Evolutionary conservation across 805 yeast species (phyloP), one percentile per base, ranked within the genome.

Genomic region (Candida morakotiae): DNA sequence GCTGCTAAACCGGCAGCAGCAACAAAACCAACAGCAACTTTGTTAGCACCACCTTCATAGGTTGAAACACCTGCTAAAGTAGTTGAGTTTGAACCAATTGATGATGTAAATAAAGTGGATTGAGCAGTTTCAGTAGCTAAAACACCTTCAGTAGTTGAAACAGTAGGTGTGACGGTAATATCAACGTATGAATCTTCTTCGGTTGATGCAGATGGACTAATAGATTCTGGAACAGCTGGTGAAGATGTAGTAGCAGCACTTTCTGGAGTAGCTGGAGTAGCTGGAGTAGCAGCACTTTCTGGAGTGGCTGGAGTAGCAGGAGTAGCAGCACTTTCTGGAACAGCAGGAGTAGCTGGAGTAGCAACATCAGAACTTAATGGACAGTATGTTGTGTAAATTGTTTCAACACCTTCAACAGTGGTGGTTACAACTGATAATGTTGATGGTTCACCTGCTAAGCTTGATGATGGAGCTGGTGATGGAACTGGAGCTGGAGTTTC

Each of bases 161-260:
- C 69, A 38, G 68, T 60, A 48, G 79, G 79, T 32, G 79, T 74
- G 41, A 67, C 55, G 42, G 78, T 72, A 48, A 64, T 60, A 46
- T 74, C 77, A 36, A 71, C 74, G 52, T 66, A 70, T 14, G 41
- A 49, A 33, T 49, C 45, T 24, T 46, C 23, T 25, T 45, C 44
- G 25, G 42, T 28, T 13, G 41, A 45, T 21, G 53, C 36, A 18
- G 47, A 49, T 22, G 47, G 38, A 26, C 48, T 43, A 24, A 41
- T 33, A 14, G 44, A 37, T 10, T 46, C 30, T 37, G 35, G 15
- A 15, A 44, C 31, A 26, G 42, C 38, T 17, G 44, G 23, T 33
- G 47, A 38, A 21, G 44, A 27, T 20, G 47, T 34, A 20, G 43
- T 24, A 28, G 37, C 29, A 15, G 36, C 15, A 22, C 43, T 31